Evolutionary conservation across 805 yeast species (phyloP).

Genomic region (Suhomyces emberorum): DNA sequence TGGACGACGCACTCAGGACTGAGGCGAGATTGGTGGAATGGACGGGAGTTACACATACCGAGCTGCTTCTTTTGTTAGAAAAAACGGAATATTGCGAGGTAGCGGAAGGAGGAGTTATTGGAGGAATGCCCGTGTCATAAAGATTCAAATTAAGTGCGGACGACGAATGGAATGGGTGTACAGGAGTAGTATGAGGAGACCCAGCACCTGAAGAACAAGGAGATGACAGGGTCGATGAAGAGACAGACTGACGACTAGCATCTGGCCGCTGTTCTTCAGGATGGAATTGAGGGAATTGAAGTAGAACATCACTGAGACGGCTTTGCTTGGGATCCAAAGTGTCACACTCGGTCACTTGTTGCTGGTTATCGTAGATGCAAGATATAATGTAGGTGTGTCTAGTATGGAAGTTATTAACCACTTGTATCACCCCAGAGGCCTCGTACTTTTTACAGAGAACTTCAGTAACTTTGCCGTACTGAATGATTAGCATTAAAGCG

Average conservation of each 20-base stretch:
- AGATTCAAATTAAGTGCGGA: constrained; percentile 4
- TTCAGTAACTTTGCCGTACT: constrained; percentile 47
- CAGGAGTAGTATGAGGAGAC: constrained; percentile 5
- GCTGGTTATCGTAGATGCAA: constrained; percentile 23
- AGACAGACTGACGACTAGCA: constrained; percentile 4
- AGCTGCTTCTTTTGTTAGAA: constrained; percentile 23
- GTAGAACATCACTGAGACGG: constrained; percentile 23
- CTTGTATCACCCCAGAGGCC: constrained; percentile 52
- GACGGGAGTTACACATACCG: constrained; percentile 23
- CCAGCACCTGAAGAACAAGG: constrained; percentile 4
- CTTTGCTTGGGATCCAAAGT: constrained; percentile 15
- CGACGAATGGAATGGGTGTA: constrained; percentile 5
- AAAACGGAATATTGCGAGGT: constrained; percentile 38
- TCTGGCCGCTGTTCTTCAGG: background rate
- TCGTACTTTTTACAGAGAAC: constrained; percentile 50
- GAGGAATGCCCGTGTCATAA: constrained; percentile 12
- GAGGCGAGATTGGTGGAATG: constrained; percentile 12
- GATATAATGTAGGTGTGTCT: constrained; percentile 14
- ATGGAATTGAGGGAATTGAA: constrained; percentile 21
- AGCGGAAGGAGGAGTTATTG: constrained; percentile 43
- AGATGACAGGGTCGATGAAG: constrained; percentile 4
- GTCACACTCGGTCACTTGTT: constrained; percentile 9
- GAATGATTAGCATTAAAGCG: constrained; percentile 41
- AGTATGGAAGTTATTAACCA: constrained; percentile 29
- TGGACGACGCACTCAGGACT: constrained; percentile 5